Percentiles rank a stretch among this genome's conserved stretches.
These are phyloP conservation scores for Excoecaria agallocha DNA, from an alignment of 345 rosid genomes.

Conservation along the genomic window DNA sequence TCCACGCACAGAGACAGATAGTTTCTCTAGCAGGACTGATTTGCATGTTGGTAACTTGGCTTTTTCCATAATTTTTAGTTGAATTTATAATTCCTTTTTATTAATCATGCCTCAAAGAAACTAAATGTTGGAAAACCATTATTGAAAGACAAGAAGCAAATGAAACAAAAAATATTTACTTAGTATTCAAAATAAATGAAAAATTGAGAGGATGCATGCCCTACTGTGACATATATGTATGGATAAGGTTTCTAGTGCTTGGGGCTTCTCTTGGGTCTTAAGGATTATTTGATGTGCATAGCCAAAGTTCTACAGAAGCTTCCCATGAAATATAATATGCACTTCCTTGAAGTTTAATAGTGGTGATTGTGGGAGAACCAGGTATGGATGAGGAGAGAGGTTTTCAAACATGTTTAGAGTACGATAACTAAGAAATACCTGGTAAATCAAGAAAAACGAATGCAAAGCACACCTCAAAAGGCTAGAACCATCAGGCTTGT, in stretches of 20 bases:
- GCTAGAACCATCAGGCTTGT: too few species aligned
- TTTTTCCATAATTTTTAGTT: neutral
- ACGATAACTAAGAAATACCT: too few species aligned
- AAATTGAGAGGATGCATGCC: neutral
- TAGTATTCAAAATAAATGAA: neutral
- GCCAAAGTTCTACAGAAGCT: too few species aligned
- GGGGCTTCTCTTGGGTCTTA: neutral
- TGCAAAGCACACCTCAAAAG: too few species aligned
- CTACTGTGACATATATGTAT: neutral
- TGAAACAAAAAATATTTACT: neutral
- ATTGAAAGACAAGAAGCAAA: neutral
- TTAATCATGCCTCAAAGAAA: neutral
- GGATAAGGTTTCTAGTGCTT: neutral
- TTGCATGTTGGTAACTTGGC: slow-evolving; percentile 70
- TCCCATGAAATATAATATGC: too few species aligned
- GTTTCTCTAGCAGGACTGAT: slow-evolving; percentile 83
- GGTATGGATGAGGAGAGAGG: too few species aligned
- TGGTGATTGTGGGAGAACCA: too few species aligned
- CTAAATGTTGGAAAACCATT: neutral
- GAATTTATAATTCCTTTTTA: neutral
- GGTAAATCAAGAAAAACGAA: too few species aligned
- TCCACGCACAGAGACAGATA: slow-evolving; percentile 97
- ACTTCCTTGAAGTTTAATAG: too few species aligned
- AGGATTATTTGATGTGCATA: neutral
- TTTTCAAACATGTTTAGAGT: too few species aligned